phyloP scores from a whole-genome alignment of 129 eudicot genomes.

The Flaveria trinervia region DNA sequence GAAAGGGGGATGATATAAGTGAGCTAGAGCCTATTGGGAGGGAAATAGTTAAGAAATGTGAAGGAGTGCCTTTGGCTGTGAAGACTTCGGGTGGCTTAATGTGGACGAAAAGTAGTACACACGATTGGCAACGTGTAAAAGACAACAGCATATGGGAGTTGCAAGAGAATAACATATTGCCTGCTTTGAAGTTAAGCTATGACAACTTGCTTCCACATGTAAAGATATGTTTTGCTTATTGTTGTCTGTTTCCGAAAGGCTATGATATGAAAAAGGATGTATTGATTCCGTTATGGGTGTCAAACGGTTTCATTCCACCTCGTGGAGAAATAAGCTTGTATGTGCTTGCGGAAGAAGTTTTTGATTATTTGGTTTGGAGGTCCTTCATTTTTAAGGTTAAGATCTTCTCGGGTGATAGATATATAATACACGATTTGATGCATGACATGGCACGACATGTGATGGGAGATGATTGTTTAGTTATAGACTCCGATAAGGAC shows the following conservation, averaged over 20 bases:
- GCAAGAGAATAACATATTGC: not conserved
- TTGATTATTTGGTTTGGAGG: constrained; percentile 20
- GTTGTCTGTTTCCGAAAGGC: constrained; percentile 15
- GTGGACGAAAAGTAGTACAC: constrained; percentile 1
- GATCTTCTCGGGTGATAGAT: not conserved
- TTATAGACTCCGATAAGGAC: not conserved
- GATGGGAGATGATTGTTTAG: not conserved
- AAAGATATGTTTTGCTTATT: constrained; percentile 32
- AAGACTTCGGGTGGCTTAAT: constrained; percentile 21
- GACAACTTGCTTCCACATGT: not conserved
- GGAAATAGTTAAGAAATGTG: constrained; percentile 22
- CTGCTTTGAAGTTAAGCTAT: constrained; percentile 4
- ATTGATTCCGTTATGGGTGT: constrained; percentile 1
- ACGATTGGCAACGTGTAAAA: constrained; percentile 3
- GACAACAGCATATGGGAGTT: constrained; percentile 5
- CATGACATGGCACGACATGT: constrained; percentile 11
- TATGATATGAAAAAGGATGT: not conserved
- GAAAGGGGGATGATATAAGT: not conserved
- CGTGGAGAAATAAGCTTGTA: not conserved
- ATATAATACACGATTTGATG: constrained; percentile 13
- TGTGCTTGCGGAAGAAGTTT: constrained; percentile 5
- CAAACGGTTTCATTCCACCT: constrained; percentile 1
- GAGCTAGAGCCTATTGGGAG: constrained; percentile 35
- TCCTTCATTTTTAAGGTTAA: constrained; percentile 31
- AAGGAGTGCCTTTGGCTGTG: constrained; percentile 18